Evolutionary conservation across 1,284 basidiomycete species (phyloP).

Genomic region (Microbotryomycetes sp.): DNA sequence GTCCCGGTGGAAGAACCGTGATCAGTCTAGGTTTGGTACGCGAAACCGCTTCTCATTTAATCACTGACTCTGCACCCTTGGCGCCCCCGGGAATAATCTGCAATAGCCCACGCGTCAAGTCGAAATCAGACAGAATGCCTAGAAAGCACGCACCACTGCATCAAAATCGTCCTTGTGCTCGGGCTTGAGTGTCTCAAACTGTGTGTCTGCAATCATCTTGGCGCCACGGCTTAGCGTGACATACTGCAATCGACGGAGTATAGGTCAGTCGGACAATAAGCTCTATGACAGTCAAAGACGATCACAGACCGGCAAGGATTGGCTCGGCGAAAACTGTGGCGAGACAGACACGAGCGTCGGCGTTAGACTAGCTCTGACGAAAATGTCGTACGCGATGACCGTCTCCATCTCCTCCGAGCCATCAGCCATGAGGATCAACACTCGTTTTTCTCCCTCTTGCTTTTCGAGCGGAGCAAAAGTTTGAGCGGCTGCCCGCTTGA

Average conservation of each 20-base stretch:
- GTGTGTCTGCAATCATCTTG: conserved; percentile 59
- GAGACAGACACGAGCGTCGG: conserved; percentile 26
- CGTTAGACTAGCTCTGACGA: conserved; percentile 61
- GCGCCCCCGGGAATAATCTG: conserved; percentile 73
- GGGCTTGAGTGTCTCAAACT: conserved; percentile 21
- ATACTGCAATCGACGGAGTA: conserved; percentile 14
- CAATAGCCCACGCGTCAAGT: conserved; percentile 47
- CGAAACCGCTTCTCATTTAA: conserved; percentile 62
- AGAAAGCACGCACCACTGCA: conserved; percentile 27
- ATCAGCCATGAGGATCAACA: conserved; percentile 71
- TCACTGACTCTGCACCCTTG: conserved; percentile 71
- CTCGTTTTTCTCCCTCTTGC: conserved; percentile 37
- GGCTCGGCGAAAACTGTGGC: conserved; percentile 23
- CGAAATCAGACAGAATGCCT: not conserved
- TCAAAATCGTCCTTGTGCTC: conserved; percentile 43
- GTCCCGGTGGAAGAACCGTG: no score
- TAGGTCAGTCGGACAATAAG: conserved; percentile 14
- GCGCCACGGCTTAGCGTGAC: conserved; percentile 66
- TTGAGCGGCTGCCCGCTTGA: conserved; percentile 12
- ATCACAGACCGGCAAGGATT: conserved; percentile 22
- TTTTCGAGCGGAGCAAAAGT: conserved; percentile 22
- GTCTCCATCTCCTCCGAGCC: conserved; percentile 81
- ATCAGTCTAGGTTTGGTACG: no score
- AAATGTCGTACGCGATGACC: conserved; percentile 58
- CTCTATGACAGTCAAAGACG: conserved; percentile 55